Conservation (phyloP, 164 flowering plant genomes). For the Vitis vinifera region DNA sequence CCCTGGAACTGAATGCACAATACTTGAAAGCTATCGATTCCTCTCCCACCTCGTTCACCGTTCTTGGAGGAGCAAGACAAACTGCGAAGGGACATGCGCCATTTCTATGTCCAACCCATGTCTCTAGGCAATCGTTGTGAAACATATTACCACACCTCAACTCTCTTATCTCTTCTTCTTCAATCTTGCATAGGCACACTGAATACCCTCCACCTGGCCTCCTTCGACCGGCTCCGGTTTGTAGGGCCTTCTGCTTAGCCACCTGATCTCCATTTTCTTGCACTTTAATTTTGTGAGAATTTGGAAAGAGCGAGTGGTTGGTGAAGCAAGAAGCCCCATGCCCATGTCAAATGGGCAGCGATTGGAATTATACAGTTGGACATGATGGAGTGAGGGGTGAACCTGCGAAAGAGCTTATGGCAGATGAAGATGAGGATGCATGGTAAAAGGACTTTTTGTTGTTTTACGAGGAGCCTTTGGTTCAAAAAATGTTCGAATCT, state of each 20-base stretch:
- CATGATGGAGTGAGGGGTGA: background rate
- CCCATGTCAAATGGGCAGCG: slow-evolving; percentile 14
- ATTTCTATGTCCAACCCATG: slow-evolving; percentile 18
- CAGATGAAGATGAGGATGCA: too few species aligned
- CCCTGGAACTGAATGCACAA: background rate
- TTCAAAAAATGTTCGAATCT: too few species aligned
- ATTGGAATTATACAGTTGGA: background rate
- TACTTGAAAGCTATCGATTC: slow-evolving; percentile 13
- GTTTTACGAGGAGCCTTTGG: too few species aligned
- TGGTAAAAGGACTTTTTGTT: too few species aligned
- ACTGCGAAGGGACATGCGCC: slow-evolving; percentile 29
- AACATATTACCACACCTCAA: slow-evolving; percentile 36
- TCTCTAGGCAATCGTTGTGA: slow-evolving; percentile 36
- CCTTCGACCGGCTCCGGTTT: background rate
- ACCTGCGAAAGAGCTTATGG: too few species aligned
- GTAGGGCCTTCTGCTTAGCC: background rate
- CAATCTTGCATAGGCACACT: slow-evolving; percentile 30
- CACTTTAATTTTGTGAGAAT: background rate
- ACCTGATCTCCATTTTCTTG: background rate
- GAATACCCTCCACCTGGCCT: slow-evolving; percentile 19
- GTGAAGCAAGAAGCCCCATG: slow-evolving; percentile 10
- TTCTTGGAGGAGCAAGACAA: background rate
- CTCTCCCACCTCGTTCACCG: background rate
- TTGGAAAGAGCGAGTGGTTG: background rate
- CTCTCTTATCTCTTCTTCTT: slow-evolving; percentile 29